Evolutionary conservation across 345 rosid species (phyloP), one percentile per base, ranked within the genome.

Genomic region (Garcia nutans): DNA sequence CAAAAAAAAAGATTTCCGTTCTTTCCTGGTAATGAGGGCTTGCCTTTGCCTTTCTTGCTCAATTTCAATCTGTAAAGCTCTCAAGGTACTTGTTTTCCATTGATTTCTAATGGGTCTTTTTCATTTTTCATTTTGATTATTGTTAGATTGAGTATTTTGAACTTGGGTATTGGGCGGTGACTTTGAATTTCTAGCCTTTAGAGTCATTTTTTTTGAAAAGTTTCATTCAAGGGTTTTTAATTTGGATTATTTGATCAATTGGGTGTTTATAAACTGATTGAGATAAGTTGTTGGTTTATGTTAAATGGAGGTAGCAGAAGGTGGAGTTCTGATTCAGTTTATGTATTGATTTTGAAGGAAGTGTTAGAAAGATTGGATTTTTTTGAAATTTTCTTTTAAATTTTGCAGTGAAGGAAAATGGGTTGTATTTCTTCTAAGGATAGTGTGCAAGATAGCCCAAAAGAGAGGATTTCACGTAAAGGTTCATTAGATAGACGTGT

Each of bases 381-480:
- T 44, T 44, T 17, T 50, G 24, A 20, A 73, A 58, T 68, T 54
- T 66, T 10, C 52, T 76, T 72, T 37, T 37, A 3, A 37, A 52
- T 4, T 49, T 20, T 8, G 10, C 52, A 64, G 52, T 45, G 31
- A 5, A 13, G 70, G 24, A 62, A 71, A 42, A 95, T 95, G 99
- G 99, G 99, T 79, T 91, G 98, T 70, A 79, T 90, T 74, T 76
- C 85, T 80, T 90, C 98, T 0, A 95, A 95, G 86, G 85, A 87
- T 1, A 83, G 76, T 62, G 78, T 83, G 63, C 74, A 71, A 20
- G 84, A 81, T 44, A 84, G 86, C 77, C 87, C 91, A 41, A 86
- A 70, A 70, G 90, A 79, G 79, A 82, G 86, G 79, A 67, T 75
- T 22, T 71, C 87, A 12, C 70, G 89, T 62, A 91, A 86, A 82